Conservation (phyloP, 2,329 filamentous ascomycete species). For the Penicillium sp. region DNA sequence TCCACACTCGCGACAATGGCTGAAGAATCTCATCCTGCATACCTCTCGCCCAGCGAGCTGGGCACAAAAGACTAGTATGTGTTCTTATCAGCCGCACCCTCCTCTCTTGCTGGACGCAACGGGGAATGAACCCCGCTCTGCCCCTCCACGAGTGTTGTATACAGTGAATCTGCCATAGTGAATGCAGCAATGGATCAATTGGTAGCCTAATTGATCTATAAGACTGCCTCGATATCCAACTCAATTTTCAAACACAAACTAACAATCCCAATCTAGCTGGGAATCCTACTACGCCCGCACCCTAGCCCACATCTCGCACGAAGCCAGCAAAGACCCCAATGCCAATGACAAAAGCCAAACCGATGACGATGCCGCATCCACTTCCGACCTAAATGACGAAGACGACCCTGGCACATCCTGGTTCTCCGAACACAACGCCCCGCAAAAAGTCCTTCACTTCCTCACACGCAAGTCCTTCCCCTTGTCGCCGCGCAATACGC, state of each 20-base stretch:
- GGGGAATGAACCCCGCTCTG: constrained; percentile 5
- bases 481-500: constrained; percentile 40
- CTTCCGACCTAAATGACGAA: constrained; percentile 63
- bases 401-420: constrained; percentile 84
- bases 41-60: constrained; percentile 74
- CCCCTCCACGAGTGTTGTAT: background rate
- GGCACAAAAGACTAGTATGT: constrained; percentile 89
- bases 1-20: constrained; percentile 18
- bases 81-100: background rate
- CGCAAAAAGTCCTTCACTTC: constrained; percentile 72
- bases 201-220: background rate
- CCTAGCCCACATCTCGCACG: constrained; percentile 36
- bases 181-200: background rate
- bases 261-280: constrained; percentile 57
- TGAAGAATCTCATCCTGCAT: constrained; percentile 50
- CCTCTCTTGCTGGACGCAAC: background rate
- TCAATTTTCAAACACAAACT: background rate
- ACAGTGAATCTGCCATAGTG: background rate
- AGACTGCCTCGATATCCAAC: background rate
- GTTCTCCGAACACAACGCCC: constrained; percentile 92
- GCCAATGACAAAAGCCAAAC: constrained; percentile 52
- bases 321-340: constrained; percentile 1
- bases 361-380: background rate
- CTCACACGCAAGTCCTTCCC: constrained; percentile 54
- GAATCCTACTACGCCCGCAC: constrained; percentile 50